phyloP scores from a whole-genome alignment of 1,139 yeast species.

The Taphrina pruni region DNA sequence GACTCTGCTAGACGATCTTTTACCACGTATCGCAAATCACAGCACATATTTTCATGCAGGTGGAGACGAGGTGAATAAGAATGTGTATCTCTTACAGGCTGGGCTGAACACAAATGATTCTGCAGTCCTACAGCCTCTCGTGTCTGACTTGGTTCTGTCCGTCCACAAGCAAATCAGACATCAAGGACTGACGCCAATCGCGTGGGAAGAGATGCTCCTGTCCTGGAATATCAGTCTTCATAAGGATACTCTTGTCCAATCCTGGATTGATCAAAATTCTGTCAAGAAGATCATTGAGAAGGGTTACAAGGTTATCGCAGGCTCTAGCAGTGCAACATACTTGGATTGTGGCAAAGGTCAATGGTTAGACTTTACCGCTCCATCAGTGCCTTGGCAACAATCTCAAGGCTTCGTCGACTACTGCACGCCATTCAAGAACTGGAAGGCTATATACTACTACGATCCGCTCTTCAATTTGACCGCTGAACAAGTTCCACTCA shows the following conservation, averaged over 20 bases:
- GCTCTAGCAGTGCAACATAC: conserved; percentile 54
- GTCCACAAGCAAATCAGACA: conserved; percentile 7
- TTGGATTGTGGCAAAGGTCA: conserved; percentile 61
- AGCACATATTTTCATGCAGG: conserved; percentile 27
- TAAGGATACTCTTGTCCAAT: conserved; percentile 54
- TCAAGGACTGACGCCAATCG: conserved; percentile 21
- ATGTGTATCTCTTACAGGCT: conserved; percentile 19
- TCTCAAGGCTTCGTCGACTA: conserved; percentile 48
- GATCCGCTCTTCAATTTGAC: conserved; percentile 55
- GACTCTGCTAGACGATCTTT: conserved; percentile 53
- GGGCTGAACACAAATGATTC: conserved; percentile 21
- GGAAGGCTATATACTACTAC: conserved; percentile 58
- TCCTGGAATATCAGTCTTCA: conserved; percentile 49
- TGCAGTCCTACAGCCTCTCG: conserved; percentile 24
- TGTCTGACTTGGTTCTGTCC: conserved; percentile 11
- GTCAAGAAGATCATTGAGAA: conserved; percentile 52
- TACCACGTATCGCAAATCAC: conserved; percentile 54
- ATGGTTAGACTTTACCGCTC: conserved; percentile 48
- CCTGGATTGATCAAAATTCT: conserved; percentile 54
- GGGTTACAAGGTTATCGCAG: conserved; percentile 59
- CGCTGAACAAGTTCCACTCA: conserved; percentile 52
- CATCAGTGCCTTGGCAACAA: conserved; percentile 5
- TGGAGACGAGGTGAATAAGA: conserved; percentile 33
- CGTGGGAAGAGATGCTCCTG: conserved; percentile 57
- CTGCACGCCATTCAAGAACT: conserved; percentile 61